phyloP scores from a whole-genome alignment of 768 basidiomycete genomes.

The Serendipita sp. region DNA sequence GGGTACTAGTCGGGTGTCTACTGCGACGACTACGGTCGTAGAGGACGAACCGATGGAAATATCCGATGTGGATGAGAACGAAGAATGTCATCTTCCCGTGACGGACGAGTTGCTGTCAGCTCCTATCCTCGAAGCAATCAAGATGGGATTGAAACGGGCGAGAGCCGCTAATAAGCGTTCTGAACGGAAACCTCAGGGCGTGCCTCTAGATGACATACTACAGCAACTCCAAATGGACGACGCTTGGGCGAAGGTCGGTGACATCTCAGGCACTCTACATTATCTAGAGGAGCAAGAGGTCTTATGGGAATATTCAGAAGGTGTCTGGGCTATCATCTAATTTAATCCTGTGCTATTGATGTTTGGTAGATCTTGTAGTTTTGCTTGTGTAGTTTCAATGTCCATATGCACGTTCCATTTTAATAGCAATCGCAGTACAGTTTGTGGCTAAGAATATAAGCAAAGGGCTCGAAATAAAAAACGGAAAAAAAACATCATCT shows the following conservation, averaged over 20 bases:
- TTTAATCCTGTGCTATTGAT: too few species aligned
- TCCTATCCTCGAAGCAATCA: too few species aligned
- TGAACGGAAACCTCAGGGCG: neutral
- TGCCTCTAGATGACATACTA: neutral
- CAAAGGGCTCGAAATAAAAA: neutral
- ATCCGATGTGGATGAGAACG: neutral
- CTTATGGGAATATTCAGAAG: neutral
- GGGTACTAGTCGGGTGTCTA: too few species aligned
- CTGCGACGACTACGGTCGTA: too few species aligned
- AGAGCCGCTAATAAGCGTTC: too few species aligned
- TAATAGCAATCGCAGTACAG: too few species aligned
- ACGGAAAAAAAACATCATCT: neutral
- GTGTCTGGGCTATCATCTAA: neutral
- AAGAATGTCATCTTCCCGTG: neutral
- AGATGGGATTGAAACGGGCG: too few species aligned
- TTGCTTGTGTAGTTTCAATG: too few species aligned
- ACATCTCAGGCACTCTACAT: neutral
- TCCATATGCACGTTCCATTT: too few species aligned
- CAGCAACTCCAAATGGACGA: neutral
- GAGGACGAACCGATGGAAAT: neutral
- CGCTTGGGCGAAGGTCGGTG: neutral
- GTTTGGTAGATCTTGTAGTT: too few species aligned
- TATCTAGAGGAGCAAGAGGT: neutral
- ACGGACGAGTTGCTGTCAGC: too few species aligned
- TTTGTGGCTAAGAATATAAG: too few species aligned